These are phyloP conservation scores for Fusarium nurragi DNA, from an alignment of 2,329 filamentous ascomycete genomes.

Conservation along the genomic window DNA sequence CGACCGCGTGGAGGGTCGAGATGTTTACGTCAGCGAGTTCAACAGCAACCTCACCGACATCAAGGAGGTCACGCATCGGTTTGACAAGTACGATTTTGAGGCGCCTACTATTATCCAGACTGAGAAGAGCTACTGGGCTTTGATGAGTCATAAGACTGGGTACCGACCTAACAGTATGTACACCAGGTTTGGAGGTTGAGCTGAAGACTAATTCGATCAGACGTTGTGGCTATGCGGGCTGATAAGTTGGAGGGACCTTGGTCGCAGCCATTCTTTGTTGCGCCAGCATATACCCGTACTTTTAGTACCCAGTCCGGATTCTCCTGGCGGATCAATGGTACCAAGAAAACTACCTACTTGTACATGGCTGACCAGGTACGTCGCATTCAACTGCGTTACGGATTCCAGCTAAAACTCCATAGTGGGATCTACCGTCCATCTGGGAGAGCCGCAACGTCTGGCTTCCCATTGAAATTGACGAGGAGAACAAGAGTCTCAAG, in stretches of 20 bases:
- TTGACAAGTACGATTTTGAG: constrained; percentile 68
- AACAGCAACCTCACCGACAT: constrained; percentile 62
- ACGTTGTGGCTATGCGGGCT: constrained; percentile 65
- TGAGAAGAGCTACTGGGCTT: constrained; percentile 65
- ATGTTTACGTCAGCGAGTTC: constrained; percentile 65
- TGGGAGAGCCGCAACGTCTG: constrained; percentile 67
- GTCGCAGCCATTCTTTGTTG: constrained; percentile 62
- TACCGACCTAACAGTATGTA: constrained; percentile 65
- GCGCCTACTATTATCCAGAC: constrained; percentile 69
- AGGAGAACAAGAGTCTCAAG: constrained; percentile 57
- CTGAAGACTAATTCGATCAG: constrained; percentile 1
- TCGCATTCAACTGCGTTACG: fast-evolving
- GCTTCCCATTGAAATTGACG: constrained; percentile 63
- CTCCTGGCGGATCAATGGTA: constrained; percentile 55
- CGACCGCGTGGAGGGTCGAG: constrained; percentile 62
- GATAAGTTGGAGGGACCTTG: constrained; percentile 59
- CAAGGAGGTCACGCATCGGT: constrained; percentile 62
- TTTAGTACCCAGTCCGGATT: constrained; percentile 63
- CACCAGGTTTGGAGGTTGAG: fast-evolving
- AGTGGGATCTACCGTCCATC: constrained; percentile 61
- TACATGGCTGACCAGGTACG: constrained; percentile 57
- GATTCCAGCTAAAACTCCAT: not conserved
- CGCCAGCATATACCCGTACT: constrained; percentile 59
- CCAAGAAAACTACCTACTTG: constrained; percentile 59
- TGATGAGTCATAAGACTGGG: constrained; percentile 72